These are phyloP conservation scores for Fonsecaea monophora DNA, from an alignment of 2,329 filamentous ascomycete species.

Conservation along the genomic window DNA sequence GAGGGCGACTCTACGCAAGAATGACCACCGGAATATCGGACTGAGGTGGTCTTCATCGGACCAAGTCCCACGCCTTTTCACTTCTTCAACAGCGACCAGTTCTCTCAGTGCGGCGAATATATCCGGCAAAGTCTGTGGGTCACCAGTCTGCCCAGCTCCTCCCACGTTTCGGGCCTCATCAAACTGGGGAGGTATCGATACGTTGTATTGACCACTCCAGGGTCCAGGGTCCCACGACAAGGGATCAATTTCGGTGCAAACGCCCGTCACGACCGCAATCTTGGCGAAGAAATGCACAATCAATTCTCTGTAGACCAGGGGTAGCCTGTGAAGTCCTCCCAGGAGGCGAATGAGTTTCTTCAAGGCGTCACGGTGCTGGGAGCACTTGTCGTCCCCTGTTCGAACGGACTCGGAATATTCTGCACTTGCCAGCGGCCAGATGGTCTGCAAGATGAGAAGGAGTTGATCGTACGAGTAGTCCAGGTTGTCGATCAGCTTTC, in stretches of 20 bases:
- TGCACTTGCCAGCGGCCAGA: slow-evolving; percentile 15
- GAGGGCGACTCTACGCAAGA: slow-evolving; percentile 13
- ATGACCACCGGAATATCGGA: slow-evolving; percentile 14
- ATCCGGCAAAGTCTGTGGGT: background rate
- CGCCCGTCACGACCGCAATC: slow-evolving; percentile 12
- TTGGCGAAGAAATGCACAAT: slow-evolving; percentile 20
- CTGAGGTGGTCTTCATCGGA: slow-evolving; percentile 16
- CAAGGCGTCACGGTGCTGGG: slow-evolving; percentile 5
- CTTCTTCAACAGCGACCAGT: slow-evolving; percentile 7
- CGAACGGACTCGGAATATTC: slow-evolving; percentile 18
- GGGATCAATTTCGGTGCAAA: slow-evolving; percentile 10
- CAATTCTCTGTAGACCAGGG: slow-evolving; percentile 14
- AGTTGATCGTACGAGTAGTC: slow-evolving; percentile 17
- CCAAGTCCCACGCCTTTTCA: slow-evolving; percentile 10
- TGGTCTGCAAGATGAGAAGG: slow-evolving; percentile 12
- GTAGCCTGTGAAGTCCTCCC: background rate
- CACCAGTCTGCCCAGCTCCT: background rate
- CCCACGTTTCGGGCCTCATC: background rate
- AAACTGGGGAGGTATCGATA: background rate
- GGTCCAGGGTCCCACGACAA: slow-evolving; percentile 18
- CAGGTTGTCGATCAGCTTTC: slow-evolving; percentile 3
- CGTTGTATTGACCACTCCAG: background rate
- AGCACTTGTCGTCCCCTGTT: slow-evolving; percentile 6
- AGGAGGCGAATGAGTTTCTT: background rate
- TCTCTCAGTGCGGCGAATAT: slow-evolving; percentile 12